A percentile compares a stretch with the other conserved stretches of the same genome.
phyloP scores from a whole-genome alignment of 495 filamentous ascomycete genomes.

The Astrocystis sublimbata region DNA sequence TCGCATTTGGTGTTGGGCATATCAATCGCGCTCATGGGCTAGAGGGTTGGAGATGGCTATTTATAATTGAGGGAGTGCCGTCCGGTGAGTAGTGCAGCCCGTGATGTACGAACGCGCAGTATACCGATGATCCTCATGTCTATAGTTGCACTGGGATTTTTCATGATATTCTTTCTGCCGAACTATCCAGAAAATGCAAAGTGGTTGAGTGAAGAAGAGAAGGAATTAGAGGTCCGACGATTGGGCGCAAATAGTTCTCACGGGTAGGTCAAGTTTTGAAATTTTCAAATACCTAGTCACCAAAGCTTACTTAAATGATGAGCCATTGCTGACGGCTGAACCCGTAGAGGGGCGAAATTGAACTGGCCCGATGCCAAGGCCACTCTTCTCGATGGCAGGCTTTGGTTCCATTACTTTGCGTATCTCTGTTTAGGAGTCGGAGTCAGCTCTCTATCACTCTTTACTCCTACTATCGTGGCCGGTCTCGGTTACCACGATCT shows the following conservation, averaged over 20 bases:
- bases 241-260: conserved; percentile 28
- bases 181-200: conserved; percentile 74
- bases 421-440: conserved; percentile 66
- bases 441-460: conserved; percentile 83
- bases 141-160: conserved; percentile 33
- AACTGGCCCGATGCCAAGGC: conserved; percentile 47
- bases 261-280: background rate
- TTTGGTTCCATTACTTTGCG: conserved; percentile 60
- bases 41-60: conserved; percentile 30
- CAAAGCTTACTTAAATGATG: no score
- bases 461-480: conserved; percentile 73
- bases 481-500: conserved; percentile 66
- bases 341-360: conserved; percentile 61
- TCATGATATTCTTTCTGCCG: conserved; percentile 41
- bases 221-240: conserved; percentile 62
- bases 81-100: background rate
- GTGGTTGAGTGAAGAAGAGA: conserved; percentile 63
- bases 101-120: background rate
- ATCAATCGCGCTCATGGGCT: conserved; percentile 21
- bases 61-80: conserved; percentile 22
- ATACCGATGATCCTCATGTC: conserved; percentile 30
- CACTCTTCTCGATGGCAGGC: conserved; percentile 71
- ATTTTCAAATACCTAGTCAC: no score
- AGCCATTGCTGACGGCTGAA: background rate
- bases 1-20: conserved; percentile 34